phyloP scores from a whole-genome alignment of 2,329 filamentous ascomycete species.

The Trichophaea hybrida region DNA sequence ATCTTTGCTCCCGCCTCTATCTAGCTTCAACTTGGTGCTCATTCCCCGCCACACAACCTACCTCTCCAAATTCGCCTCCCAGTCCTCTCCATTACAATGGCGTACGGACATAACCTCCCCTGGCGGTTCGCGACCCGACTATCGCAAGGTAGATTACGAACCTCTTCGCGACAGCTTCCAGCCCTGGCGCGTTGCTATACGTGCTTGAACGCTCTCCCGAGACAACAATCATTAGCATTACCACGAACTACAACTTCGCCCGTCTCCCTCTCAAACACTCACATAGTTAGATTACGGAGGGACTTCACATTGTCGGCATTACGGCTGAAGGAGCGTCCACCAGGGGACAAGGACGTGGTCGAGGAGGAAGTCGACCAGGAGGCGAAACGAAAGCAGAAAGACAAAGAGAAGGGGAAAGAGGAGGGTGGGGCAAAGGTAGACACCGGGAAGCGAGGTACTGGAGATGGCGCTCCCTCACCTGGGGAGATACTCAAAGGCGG shows the following conservation, averaged over 20 bases:
- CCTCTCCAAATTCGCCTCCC: neutral
- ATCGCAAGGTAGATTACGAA: slow-evolving; percentile 31
- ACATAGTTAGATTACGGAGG: slow-evolving; percentile 28
- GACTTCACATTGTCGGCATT: slow-evolving; percentile 36
- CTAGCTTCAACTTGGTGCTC: neutral
- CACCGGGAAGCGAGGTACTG: slow-evolving; percentile 30
- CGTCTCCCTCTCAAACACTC: neutral
- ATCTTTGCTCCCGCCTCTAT: neutral
- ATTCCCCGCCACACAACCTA: neutral
- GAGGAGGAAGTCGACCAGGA: slow-evolving; percentile 29
- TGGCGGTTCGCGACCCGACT: slow-evolving; percentile 48
- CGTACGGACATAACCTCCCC: slow-evolving; percentile 49
- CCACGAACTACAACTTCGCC: slow-evolving; percentile 4
- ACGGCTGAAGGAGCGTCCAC: slow-evolving; percentile 34
- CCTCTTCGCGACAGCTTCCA: slow-evolving; percentile 30
- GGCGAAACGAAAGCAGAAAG: slow-evolving; percentile 37
- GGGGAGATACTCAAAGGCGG: slow-evolving; percentile 16
- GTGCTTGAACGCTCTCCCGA: neutral
- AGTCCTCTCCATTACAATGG: slow-evolving; percentile 36
- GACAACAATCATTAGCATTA: slow-evolving; percentile 6
- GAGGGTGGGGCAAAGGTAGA: slow-evolving; percentile 33
- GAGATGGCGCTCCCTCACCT: slow-evolving; percentile 27
- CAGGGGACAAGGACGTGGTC: slow-evolving; percentile 35
- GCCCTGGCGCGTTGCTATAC: slow-evolving; percentile 29
- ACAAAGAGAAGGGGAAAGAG: slow-evolving; percentile 32